Base-by-base conservation (phyloP, 75 land plant species). In the Sequoiadendron giganteum region DNA sequence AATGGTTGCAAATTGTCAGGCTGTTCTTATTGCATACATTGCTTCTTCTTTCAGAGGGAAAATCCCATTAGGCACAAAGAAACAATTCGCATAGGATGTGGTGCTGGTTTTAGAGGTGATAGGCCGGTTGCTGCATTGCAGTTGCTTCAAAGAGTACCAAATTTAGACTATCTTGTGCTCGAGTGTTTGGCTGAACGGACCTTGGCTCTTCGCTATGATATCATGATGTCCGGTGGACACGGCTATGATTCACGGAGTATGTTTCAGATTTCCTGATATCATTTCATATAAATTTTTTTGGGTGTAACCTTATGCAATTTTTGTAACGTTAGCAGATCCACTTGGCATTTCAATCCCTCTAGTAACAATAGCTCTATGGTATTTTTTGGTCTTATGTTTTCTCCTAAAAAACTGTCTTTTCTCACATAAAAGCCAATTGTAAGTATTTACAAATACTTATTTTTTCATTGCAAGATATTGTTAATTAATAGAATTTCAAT, bases 181-280 rank as follows among this genome's bases (percentile, higher is more conserved):
- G 99, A 97, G 85, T 97, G 99, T 85, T 61, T 97, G 86, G 99
- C 99, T 1, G 99, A 97, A 80, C 91, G 99, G 16, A 97, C 99
- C 10, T 92, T 97, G 18, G 95, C 98, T 18, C 94, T 93, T 8
- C 96, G 96, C 55, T 93, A 92, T 85, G 93, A 93, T 68, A 88
- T 68, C 1, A 93, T 95, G 96, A 70, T 90, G 42, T 85, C 93
- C 85, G 99, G 99, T 45, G 98, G 95, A 32, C 88, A 93, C 54
- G 99, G 99, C 38, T 97, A 91, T 87, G 99, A 97, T 93, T 90
- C 99, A 68, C 92, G 94, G 30, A 97, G 99, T 97, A 92, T 82
- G 96, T 87, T 65, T 72, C 13, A 28, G n/a, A 34, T 40, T 19
- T 55, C 21, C 11, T 86, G 85, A 25, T 40, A 86, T n/a, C 86